Base-by-base conservation (phyloP, 306 rosid species). In the Cicer yamashitae region DNA sequence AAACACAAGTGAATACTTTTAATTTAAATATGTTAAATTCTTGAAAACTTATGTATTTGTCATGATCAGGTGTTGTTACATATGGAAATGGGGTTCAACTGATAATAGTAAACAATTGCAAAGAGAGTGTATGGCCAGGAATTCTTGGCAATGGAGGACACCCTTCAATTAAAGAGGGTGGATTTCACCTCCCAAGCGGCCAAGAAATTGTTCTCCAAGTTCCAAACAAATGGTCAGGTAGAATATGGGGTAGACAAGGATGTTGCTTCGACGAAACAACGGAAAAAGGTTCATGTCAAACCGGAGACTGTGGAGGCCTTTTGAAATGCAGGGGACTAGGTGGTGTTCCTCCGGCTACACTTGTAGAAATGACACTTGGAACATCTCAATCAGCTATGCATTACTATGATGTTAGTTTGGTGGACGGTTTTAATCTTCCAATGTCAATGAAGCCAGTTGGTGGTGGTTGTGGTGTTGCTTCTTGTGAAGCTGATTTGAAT, bases 171-270 rank as follows among this genome's bases (percentile, higher is more conserved):
- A 73, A 73, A 75, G 80, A 73, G 3, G 97, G 97, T 0, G 96
- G 97, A 22, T 89, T 91, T 44, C 88, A 69, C 12, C 97, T 86
- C 57, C 46, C 56, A n/a, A 82, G 87, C 7, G 93, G 96, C 0
- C 77, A 89, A 60, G 80, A 91, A 40, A 64, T 6, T 11, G 74
- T 72, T 25, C 37, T 90, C 4, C 71, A 86, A 59, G 48, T 89
- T 30, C 91, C 93, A 0, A 30, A 84, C 7, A 68, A 70, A 6
- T 91, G 98, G 98, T 87, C 96, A 1, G 96, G 96, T 8, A 82
- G 96, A 83, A 79, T 90, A 0, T 90, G 92, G 94, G 93, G 91
- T 0, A 86, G 96, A 84, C 89, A 87, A 75, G 98, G 93, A 10
- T 90, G 93, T 37, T 72, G n/a, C 63, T 93, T 90, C 15, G 66